Evolutionary conservation across 352 stramenopile species (phyloP).

Genomic region (Globisporangium abappressorium): DNA sequence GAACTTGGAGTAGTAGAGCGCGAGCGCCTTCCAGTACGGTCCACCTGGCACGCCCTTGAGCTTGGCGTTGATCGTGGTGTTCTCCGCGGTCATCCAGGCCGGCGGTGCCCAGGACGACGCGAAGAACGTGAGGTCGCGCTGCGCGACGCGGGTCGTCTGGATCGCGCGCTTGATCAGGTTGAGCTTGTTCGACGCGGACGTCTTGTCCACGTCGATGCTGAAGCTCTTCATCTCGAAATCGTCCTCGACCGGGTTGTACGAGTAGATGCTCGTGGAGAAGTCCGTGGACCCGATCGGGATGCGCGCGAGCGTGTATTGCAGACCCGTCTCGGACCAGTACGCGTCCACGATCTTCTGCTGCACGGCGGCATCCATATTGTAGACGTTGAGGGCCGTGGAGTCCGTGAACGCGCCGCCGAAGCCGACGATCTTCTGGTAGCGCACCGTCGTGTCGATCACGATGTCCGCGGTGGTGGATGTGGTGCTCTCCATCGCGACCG

Average conservation of each 20-base stretch:
- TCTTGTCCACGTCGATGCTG: conserved; percentile 80
- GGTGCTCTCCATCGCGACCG: conserved; percentile 20
- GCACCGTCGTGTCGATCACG: conserved; percentile 43
- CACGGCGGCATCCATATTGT: conserved; percentile 46
- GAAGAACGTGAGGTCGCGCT: conserved; percentile 62
- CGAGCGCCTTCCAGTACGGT: conserved; percentile 68
- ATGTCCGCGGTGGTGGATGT: conserved; percentile 31
- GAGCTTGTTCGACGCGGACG: conserved; percentile 56
- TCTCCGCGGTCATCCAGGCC: conserved; percentile 84
- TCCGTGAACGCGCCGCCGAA: conserved; percentile 91
- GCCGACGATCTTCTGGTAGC: conserved; percentile 80
- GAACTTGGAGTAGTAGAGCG: conserved; percentile 89
- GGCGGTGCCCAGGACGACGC: conserved; percentile 81
- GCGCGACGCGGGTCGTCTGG: conserved; percentile 27
- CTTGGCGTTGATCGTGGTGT: conserved; percentile 52
- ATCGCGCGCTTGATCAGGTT: conserved; percentile 63
- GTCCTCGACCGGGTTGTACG: conserved; percentile 77
- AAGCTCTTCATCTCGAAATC: conserved; percentile 84
- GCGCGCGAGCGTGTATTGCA: conserved; percentile 82
- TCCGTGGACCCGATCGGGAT: conserved; percentile 86
- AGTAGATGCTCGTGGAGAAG: conserved; percentile 86
- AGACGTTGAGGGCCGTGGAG: conserved; percentile 74
- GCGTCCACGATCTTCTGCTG: conserved; percentile 72
- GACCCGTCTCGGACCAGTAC: conserved; percentile 75
- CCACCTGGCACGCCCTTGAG: conserved; percentile 53